These are phyloP conservation scores for Hypoxylon lienhwacheense DNA, from an alignment of 495 filamentous ascomycete genomes.

Conservation along the genomic window DNA sequence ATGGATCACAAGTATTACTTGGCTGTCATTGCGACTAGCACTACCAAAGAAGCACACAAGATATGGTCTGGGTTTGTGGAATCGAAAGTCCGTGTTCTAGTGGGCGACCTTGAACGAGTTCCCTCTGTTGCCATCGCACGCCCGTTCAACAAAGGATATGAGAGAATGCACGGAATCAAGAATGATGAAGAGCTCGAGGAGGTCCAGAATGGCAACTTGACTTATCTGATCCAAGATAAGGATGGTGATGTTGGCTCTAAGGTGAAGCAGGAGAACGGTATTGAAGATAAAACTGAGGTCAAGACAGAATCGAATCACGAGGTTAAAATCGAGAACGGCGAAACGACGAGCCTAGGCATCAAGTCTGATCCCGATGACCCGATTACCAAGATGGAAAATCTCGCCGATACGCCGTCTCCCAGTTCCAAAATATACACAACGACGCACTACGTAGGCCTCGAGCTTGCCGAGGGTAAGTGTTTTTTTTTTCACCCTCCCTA, in stretches of 20 bases:
- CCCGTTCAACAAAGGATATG: constrained; percentile 90
- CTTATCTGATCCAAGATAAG: constrained; percentile 62
- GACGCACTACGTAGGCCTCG: constrained; percentile 85
- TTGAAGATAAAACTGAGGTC: constrained; percentile 20
- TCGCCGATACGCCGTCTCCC: constrained; percentile 8
- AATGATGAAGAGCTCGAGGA: constrained; percentile 69
- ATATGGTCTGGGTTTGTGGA: constrained; percentile 91
- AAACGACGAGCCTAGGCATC: constrained; percentile 30
- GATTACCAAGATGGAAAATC: constrained; percentile 32
- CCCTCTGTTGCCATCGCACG: constrained; percentile 78
- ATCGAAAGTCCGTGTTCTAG: constrained; percentile 84
- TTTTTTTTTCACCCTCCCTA: constrained; percentile 29
- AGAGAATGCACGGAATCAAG: constrained; percentile 73
- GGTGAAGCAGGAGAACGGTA: constrained; percentile 58
- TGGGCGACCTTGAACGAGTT: constrained; percentile 75
- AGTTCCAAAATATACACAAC: constrained; percentile 70
- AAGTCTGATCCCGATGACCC: constrained; percentile 40
- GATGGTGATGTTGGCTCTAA: constrained; percentile 37
- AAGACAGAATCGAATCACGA: constrained; percentile 51
- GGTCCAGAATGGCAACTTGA: constrained; percentile 70
- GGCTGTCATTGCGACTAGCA: constrained; percentile 81
- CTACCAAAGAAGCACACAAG: constrained; percentile 78
- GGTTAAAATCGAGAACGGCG: constrained; percentile 43
- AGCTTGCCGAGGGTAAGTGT: constrained; percentile 65
- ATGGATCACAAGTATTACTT: constrained; percentile 92